Evolutionary conservation across 805 yeast genomes (phyloP).

Genomic region (Candida khao-thaluensis): DNA sequence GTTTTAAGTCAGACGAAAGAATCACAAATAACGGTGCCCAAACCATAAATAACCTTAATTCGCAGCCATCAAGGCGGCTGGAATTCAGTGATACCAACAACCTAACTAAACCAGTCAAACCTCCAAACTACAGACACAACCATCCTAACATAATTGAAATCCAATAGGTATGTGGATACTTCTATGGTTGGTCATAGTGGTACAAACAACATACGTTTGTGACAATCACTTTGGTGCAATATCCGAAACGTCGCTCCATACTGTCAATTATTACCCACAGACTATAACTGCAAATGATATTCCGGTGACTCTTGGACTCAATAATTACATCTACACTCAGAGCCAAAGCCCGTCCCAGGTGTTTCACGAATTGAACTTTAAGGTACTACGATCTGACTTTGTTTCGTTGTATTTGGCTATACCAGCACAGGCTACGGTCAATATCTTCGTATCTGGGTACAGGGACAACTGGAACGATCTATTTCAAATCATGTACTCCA

Average conservation of each 20-base stretch:
- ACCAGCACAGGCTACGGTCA: constrained; percentile 9
- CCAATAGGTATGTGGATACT: too few species aligned
- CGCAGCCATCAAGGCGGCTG: too few species aligned
- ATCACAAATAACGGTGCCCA: too few species aligned
- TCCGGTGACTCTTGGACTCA: constrained; percentile 13
- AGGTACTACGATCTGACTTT: constrained; percentile 10
- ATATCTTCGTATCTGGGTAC: neutral
- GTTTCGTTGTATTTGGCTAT: constrained; percentile 12
- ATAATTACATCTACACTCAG: constrained; percentile 12
- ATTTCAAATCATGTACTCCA: constrained; percentile 12
- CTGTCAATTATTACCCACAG: constrained; percentile 13
- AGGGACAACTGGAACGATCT: constrained; percentile 10
- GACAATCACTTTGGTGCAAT: neutral
- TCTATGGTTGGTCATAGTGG: too few species aligned
- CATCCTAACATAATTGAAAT: too few species aligned
- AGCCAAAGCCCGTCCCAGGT: neutral
- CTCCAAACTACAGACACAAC: too few species aligned
- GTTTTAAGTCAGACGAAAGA: too few species aligned
- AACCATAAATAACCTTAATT: too few species aligned
- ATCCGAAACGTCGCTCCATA: constrained; percentile 3
- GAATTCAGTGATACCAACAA: too few species aligned
- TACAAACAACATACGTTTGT: constrained; percentile 1
- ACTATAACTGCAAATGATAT: constrained; percentile 12
- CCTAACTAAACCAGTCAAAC: too few species aligned
- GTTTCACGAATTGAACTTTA: constrained; percentile 13